These are phyloP conservation scores for Apophysomyces variabilis DNA, from an alignment of 371 early-diverging fungal species.

Conservation along the genomic window DNA sequence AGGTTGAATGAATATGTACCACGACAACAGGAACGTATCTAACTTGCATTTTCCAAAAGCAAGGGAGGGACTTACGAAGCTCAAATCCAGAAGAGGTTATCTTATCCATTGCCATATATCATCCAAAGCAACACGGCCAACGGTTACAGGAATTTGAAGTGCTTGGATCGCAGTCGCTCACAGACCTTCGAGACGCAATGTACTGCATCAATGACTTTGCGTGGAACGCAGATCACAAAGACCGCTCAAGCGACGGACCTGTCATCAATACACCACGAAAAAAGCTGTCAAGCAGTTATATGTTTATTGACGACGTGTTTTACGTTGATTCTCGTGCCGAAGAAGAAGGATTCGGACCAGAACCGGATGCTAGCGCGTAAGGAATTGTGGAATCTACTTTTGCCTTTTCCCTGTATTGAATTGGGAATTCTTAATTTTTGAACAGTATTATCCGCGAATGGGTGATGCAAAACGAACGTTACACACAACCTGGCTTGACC, in stretches of 20 bases:
- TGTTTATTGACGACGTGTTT: conserved; percentile 53
- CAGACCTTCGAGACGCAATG: conserved; percentile 52
- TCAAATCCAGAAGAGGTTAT: conserved; percentile 17
- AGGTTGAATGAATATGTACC: background rate
- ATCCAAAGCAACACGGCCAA: conserved; percentile 22
- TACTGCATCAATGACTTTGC: conserved; percentile 44
- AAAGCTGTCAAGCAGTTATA: conserved; percentile 36
- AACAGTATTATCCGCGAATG: conserved; percentile 32
- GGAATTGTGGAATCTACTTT: background rate
- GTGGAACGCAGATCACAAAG: conserved; percentile 14
- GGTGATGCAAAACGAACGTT: conserved; percentile 29
- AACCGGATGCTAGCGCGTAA: conserved; percentile 39
- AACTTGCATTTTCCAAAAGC: background rate
- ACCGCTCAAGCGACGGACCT: conserved; percentile 7
- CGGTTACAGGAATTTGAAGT: conserved; percentile 54
- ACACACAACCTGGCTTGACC: conserved; percentile 18
- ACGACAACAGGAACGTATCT: background rate
- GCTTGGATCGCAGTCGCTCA: conserved; percentile 46
- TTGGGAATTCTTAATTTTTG: background rate
- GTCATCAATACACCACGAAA: conserved; percentile 25
- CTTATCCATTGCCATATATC: conserved; percentile 37
- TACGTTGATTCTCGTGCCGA: conserved; percentile 49
- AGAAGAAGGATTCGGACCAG: conserved; percentile 13
- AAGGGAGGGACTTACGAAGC: background rate
- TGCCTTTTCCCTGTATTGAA: background rate